These are phyloP conservation scores for Trematosphaeria pertusa DNA, from an alignment of 2,329 filamentous ascomycete species.

Conservation along the genomic window DNA sequence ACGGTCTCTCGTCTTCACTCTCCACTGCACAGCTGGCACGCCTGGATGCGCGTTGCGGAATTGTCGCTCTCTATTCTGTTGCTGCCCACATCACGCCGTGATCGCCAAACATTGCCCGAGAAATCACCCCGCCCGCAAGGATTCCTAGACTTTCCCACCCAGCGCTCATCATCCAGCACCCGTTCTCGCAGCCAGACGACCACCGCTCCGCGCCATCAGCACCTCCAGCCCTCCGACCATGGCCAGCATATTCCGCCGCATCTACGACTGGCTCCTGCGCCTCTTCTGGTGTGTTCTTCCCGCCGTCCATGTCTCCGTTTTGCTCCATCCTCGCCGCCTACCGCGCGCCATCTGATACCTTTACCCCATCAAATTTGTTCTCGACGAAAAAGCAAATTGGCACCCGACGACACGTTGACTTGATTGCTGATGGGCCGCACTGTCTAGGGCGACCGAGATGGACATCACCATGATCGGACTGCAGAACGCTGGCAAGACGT, in stretches of 20 bases:
- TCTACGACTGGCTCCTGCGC: slow-evolving; percentile 98
- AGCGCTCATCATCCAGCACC: slow-evolving; percentile 36
- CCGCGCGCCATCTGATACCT: slow-evolving; percentile 32
- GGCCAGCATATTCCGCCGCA: slow-evolving; percentile 88
- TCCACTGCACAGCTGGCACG: slow-evolving; percentile 20
- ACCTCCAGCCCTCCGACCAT: slow-evolving; percentile 57
- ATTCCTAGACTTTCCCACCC: slow-evolving; percentile 41
- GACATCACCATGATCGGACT: slow-evolving; percentile 99
- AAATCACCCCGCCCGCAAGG: slow-evolving; percentile 45
- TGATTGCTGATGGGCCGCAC: slow-evolving; percentile 29
- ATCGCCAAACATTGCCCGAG: slow-evolving; percentile 36
- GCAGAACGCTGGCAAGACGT: slow-evolving; percentile 98
- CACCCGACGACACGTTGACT: slow-evolving; percentile 14
- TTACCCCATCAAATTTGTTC: slow-evolving; percentile 21
- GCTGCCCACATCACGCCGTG: slow-evolving; percentile 31
- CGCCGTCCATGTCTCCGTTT: slow-evolving; percentile 16
- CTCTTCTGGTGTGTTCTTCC: slow-evolving; percentile 94
- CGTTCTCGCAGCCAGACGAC: slow-evolving; percentile 30
- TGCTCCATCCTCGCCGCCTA: slow-evolving; percentile 30
- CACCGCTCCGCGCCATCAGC: slow-evolving; percentile 44
- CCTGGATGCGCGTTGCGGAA: slow-evolving; percentile 17
- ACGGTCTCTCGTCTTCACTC: slow-evolving; percentile 36
- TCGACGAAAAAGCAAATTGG: slow-evolving; percentile 26
- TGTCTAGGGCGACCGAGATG: slow-evolving; percentile 92
- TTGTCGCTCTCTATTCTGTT: slow-evolving; percentile 35